Evolutionary conservation across 75 land plant genomes (phyloP).

Genomic region (Larix kaempferi): DNA sequence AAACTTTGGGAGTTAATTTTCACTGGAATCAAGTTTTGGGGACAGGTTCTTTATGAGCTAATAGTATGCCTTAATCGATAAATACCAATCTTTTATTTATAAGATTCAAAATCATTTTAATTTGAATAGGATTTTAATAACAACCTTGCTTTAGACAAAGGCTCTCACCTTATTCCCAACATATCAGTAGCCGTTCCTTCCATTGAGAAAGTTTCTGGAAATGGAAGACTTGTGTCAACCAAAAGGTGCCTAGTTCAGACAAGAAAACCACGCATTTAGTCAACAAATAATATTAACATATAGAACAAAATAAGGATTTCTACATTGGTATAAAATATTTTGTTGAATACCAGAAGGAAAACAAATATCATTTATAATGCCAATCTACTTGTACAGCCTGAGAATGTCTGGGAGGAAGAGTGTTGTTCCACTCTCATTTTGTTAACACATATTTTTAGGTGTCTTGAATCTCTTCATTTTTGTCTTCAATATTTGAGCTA

Average conservation of each 20-base stretch:
- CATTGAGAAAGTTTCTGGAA: conserved; percentile 7
- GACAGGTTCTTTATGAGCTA: too few species aligned
- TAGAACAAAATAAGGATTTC: background rate
- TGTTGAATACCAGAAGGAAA: background rate
- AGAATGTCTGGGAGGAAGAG: background rate
- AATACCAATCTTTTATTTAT: too few species aligned
- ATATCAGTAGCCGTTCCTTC: background rate
- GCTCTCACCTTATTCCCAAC: too few species aligned
- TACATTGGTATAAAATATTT: background rate
- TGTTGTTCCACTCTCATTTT: background rate
- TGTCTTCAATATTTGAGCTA: too few species aligned
- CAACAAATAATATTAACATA: background rate
- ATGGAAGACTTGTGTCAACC: conserved; percentile 14
- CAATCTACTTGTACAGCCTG: background rate
- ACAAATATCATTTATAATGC: background rate
- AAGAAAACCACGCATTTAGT: background rate
- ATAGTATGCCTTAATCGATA: too few species aligned
- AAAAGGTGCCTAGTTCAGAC: background rate
- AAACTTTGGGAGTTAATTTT: too few species aligned
- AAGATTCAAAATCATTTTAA: too few species aligned
- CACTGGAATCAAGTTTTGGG: too few species aligned
- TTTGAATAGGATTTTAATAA: too few species aligned
- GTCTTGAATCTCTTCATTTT: too few species aligned
- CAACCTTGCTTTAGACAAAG: too few species aligned
- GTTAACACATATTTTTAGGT: too few species aligned